Conservation (phyloP, 1,284 basidiomycete species). For the Cutaneotrichosporon sp. region DNA sequence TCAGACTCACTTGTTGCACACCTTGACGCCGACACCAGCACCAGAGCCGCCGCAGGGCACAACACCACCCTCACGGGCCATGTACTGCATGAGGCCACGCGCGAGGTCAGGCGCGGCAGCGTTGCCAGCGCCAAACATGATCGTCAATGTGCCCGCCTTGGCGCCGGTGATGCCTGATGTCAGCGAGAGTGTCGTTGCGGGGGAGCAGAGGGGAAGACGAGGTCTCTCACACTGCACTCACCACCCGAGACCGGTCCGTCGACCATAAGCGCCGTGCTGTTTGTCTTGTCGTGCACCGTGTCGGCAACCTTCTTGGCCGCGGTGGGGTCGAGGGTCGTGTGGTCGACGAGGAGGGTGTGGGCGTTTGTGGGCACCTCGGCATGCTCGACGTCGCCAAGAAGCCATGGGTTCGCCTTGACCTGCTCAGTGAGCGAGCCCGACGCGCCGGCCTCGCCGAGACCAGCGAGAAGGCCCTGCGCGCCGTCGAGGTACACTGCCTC, state of each 20-base stretch:
- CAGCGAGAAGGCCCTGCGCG: constrained; percentile 20
- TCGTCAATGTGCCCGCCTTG: constrained; percentile 34
- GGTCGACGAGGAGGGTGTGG: constrained; percentile 43
- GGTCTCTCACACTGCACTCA: constrained; percentile 18
- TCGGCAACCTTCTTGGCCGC: constrained; percentile 33
- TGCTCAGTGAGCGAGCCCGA: constrained; percentile 46
- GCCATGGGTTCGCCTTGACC: constrained; percentile 38
- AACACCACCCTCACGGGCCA: constrained; percentile 38
- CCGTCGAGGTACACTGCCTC: constrained; percentile 47
- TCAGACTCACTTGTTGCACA: constrained; percentile 42
- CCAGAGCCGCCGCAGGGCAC: constrained; percentile 40
- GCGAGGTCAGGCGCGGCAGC: constrained; percentile 27
- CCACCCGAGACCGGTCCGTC: constrained; percentile 45
- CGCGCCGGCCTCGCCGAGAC: constrained; percentile 47
- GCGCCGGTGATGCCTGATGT: constrained; percentile 34
- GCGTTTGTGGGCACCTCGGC: constrained; percentile 5
- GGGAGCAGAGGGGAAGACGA: background rate
- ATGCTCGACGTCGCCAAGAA: constrained; percentile 4
- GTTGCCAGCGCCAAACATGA: constrained; percentile 42
- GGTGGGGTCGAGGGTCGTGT: constrained; percentile 44
- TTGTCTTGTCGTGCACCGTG: constrained; percentile 28
- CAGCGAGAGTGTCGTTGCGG: background rate
- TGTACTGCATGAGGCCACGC: constrained; percentile 33
- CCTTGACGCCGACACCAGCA: constrained; percentile 41
- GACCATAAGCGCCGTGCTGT: constrained; percentile 30